Percentiles rank a stretch among this genome's conserved stretches.
These are phyloP conservation scores for Mrakia frigida DNA, from an alignment of 768 basidiomycete genomes.

Conservation along the genomic window DNA sequence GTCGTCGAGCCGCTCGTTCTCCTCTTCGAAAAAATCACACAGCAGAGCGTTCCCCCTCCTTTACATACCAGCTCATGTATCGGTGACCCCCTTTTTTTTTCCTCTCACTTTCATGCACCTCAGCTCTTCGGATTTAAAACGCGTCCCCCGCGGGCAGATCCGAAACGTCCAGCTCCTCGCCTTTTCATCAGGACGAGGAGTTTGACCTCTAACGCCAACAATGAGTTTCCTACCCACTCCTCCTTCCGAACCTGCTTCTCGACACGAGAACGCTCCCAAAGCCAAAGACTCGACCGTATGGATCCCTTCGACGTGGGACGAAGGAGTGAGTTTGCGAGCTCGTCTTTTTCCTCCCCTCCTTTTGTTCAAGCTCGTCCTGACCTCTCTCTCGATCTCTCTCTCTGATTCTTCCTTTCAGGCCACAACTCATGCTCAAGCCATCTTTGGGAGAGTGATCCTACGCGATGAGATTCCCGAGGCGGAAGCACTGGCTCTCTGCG, in stretches of 20 bases:
- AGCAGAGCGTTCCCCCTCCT: no score
- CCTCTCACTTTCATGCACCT: no score
- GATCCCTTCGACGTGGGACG: conserved; percentile 5
- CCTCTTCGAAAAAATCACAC: no score
- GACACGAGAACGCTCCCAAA: neutral
- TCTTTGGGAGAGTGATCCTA: conserved; percentile 6
- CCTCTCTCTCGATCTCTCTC: neutral
- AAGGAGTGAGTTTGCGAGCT: neutral
- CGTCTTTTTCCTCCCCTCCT: neutral
- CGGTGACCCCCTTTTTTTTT: no score
- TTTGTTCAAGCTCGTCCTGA: neutral
- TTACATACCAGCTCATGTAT: no score
- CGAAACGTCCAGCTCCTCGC: neutral
- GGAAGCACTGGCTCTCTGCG: neutral
- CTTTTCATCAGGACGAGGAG: neutral
- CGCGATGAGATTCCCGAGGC: neutral
- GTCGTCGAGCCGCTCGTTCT: no score
- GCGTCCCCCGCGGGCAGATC: neutral
- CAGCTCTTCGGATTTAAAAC: no score
- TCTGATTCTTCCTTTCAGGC: neutral
- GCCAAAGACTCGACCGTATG: conserved; percentile 3
- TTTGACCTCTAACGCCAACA: neutral
- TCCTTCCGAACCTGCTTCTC: neutral
- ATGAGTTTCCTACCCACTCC: neutral
- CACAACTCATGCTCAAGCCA: neutral